These are phyloP conservation scores for Boletus rubescentipes DNA, from an alignment of 768 basidiomycete genomes.

Conservation along the genomic window DNA sequence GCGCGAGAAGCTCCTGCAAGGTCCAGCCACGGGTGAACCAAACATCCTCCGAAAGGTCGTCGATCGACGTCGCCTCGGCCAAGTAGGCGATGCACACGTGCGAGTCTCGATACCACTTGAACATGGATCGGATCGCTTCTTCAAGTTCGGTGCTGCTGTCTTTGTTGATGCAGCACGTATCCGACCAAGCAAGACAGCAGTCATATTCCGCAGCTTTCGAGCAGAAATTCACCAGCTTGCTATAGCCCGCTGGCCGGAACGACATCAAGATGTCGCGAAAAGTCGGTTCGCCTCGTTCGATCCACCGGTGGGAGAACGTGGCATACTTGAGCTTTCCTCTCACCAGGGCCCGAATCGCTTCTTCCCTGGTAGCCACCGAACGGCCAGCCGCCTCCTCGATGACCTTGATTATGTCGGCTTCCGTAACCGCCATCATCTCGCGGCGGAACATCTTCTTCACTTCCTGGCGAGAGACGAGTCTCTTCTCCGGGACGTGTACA, in stretches of 20 bases:
- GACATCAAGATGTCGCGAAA: conserved; percentile 33
- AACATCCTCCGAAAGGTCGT: conserved; percentile 26
- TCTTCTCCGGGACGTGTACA: conserved; percentile 26
- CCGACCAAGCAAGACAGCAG: conserved; percentile 33
- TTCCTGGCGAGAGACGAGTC: conserved; percentile 30
- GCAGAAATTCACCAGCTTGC: conserved; percentile 27
- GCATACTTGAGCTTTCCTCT: conserved; percentile 28
- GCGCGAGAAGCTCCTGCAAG: conserved; percentile 30
- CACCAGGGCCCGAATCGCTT: conserved; percentile 24
- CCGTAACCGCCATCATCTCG: conserved; percentile 25
- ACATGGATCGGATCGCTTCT: conserved; percentile 36
- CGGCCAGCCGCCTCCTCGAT: conserved; percentile 19
- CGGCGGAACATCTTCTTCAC: conserved; percentile 33
- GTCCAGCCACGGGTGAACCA: conserved; percentile 36
- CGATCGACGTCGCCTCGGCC: conserved; percentile 29
- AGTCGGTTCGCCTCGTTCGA: conserved; percentile 30
- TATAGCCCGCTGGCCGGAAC: conserved; percentile 26
- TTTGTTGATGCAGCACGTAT: conserved; percentile 37
- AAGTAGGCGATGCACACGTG: conserved; percentile 33
- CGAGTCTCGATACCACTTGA: conserved; percentile 32
- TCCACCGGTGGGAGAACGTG: conserved; percentile 30
- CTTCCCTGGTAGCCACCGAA: conserved; percentile 28
- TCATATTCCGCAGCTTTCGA: conserved; percentile 27
- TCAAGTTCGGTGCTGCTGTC: conserved; percentile 36
- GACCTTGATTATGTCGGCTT: conserved; percentile 21